Evolutionary conservation across 2,329 filamentous ascomycete genomes (phyloP).

Genomic region (Laburnicola sp.): DNA sequence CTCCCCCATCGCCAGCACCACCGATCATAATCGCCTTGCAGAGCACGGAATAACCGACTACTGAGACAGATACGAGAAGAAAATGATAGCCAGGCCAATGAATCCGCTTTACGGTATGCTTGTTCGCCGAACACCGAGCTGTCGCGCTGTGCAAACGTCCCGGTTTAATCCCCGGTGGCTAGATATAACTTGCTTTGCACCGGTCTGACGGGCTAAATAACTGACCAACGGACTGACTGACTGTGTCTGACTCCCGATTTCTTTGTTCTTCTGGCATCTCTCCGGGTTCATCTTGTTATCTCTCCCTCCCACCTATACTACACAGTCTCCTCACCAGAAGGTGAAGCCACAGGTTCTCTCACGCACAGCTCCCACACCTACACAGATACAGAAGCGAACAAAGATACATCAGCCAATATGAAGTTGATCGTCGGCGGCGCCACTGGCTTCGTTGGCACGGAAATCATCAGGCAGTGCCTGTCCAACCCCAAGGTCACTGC

Average conservation of each 20-base stretch:
- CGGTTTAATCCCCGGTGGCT: slow-evolving; percentile 1
- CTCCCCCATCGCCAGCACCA: slow-evolving; percentile 1
- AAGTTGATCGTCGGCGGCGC: slow-evolving; percentile 5
- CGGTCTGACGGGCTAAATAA: neutral
- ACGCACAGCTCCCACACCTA: neutral
- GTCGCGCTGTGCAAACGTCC: neutral
- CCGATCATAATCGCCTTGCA: neutral
- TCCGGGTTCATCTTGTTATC: too few species aligned
- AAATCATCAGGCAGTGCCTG: slow-evolving; percentile 43
- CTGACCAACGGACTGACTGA: too few species aligned
- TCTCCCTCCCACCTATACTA: too few species aligned
- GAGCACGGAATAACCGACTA: too few species aligned
- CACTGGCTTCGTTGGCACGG: slow-evolving; percentile 11
- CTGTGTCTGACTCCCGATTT: neutral
- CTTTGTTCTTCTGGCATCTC: neutral
- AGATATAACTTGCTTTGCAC: neutral
- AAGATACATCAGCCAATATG: slow-evolving; percentile 1
- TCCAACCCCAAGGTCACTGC: slow-evolving; percentile 31
- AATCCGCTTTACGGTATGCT: too few species aligned
- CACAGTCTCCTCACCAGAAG: too few species aligned
- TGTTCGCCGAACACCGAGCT: slow-evolving; percentile 2
- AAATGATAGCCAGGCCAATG: too few species aligned
- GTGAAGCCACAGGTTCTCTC: too few species aligned
- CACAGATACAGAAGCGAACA: neutral
- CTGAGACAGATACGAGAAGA: too few species aligned